Base-by-base conservation (phyloP, 805 yeast genomes). In the Starmera dryadoides region DNA sequence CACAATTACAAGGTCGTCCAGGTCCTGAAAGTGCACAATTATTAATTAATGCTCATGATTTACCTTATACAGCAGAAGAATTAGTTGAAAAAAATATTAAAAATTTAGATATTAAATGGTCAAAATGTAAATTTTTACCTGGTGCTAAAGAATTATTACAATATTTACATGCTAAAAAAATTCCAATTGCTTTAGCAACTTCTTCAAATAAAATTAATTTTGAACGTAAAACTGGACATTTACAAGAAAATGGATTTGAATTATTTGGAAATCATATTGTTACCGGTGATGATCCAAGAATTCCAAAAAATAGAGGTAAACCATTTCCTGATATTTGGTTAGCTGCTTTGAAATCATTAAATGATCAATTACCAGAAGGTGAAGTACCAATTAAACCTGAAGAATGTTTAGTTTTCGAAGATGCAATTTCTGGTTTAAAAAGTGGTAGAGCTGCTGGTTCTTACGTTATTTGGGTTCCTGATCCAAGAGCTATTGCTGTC, bases 271-370 rank as follows among this genome's bases (percentile, higher is more conserved):
- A 59, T 6, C 85, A 81, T 46, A 68, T 84, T 17, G 83, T 91
- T 28, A 82, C 91, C 2, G 98, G 98, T 6, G 98, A 93, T 63
- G 93, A 93, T 55, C 66, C 76, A 28, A 73, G 95, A 33, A 77
- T 93, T 41, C 85, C 91, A 2, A 68, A 66, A 14, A 98, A 96
- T 4, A 73, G 81, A 45, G 98, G 98, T 6, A 93, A 93, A 58
- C 99, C 99, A 12, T 68, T 69, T 42, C 98, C 98, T 2, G 94
- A 89, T 57, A 88, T 93, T 46, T 93, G 95, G 94, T 75, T 76
- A 46, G 70, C 79, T 4, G 95, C 97, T 33, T 70, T 93, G 43
- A 75, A 68, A 16, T 71, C 81, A 12, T 50, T 93, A 39, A 93
- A 93, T 57, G 74, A 75, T 33, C 69, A 79, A 37, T 50, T 55